phyloP scores from a whole-genome alignment of 2,329 filamentous ascomycete species.

The Fusarium clavum region DNA sequence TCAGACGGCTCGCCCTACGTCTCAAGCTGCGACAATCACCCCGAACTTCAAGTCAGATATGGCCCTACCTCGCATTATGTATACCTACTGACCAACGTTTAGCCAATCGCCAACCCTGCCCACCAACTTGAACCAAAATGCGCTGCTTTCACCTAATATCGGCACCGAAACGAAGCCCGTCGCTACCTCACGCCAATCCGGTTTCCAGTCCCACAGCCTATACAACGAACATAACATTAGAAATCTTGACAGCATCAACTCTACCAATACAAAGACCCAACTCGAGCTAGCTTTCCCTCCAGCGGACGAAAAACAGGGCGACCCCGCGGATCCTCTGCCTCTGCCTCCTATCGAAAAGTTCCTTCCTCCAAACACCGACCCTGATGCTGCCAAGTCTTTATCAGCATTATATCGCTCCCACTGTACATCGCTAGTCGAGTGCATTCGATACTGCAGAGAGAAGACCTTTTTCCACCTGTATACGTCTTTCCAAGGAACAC shows the following conservation, averaged over 20 bases:
- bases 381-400: slow-evolving; percentile 86
- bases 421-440: slow-evolving; percentile 94
- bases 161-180: slow-evolving; percentile 38
- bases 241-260: slow-evolving; percentile 69
- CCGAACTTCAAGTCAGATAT: slow-evolving; percentile 64
- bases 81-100: slow-evolving; percentile 36
- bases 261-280: slow-evolving; percentile 67
- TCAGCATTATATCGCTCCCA: slow-evolving; percentile 92
- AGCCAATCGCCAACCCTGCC: slow-evolving; percentile 52
- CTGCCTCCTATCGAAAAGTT: slow-evolving; percentile 90
- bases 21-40: slow-evolving; percentile 60
- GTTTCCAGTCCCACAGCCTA: slow-evolving; percentile 57
- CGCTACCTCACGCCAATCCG: slow-evolving; percentile 18
- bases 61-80: not conserved
- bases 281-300: slow-evolving; percentile 71
- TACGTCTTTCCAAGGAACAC: slow-evolving; percentile 92
- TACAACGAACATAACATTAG: slow-evolving; percentile 70
- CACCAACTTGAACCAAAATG: slow-evolving; percentile 47
- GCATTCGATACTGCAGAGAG: slow-evolving; percentile 94
- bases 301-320: slow-evolving; percentile 62
- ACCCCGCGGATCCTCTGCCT: slow-evolving; percentile 75
- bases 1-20: slow-evolving; percentile 61
- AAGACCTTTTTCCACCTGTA: slow-evolving; percentile 97
- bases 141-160: slow-evolving; percentile 48
- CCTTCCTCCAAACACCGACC: slow-evolving; percentile 83